These are phyloP conservation scores for Coniochaeta sp. DNA, from an alignment of 2,329 filamentous ascomycete species.

Conservation along the genomic window DNA sequence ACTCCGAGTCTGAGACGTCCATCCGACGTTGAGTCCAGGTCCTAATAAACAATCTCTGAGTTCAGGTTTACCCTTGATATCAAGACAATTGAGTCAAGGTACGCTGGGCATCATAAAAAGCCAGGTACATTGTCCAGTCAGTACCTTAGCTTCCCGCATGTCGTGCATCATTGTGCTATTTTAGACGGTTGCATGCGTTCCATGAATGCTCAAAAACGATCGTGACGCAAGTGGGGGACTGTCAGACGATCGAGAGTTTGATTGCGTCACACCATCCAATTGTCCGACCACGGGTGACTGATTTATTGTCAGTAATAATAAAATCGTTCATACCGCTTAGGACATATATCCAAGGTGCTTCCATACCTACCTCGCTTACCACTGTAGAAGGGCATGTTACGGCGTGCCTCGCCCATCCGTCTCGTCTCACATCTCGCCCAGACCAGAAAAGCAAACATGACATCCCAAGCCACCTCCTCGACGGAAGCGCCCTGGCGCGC, in stretches of 20 bases:
- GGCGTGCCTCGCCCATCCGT: not conserved
- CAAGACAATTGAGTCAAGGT: too few relatives aligned
- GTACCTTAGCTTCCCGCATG: not conserved
- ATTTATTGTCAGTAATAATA: not conserved
- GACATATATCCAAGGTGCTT: too few relatives aligned
- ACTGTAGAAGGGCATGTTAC: not conserved
- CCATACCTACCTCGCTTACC: not conserved
- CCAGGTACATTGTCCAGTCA: not conserved
- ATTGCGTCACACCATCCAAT: not conserved
- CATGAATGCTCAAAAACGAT: too few relatives aligned
- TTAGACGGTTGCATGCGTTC: too few relatives aligned
- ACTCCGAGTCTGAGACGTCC: not conserved
- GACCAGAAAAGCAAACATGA: not conserved
- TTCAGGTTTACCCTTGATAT: too few relatives aligned
- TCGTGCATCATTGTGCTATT: not conserved
- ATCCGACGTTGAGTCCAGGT: not conserved
- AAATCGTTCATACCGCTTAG: too few relatives aligned
- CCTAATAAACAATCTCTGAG: too few relatives aligned
- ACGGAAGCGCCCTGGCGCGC: constrained; percentile 44
- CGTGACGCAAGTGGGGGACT: too few relatives aligned
- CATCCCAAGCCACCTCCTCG: constrained; percentile 2
- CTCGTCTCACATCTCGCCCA: not conserved
- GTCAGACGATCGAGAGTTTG: too few relatives aligned
- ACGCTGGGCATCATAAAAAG: too few relatives aligned
- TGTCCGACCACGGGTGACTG: not conserved